Evolutionary conservation across 352 stramenopile species (phyloP), one percentile per base, ranked within the genome.

Genomic region (Elongisporangium prolatum): DNA sequence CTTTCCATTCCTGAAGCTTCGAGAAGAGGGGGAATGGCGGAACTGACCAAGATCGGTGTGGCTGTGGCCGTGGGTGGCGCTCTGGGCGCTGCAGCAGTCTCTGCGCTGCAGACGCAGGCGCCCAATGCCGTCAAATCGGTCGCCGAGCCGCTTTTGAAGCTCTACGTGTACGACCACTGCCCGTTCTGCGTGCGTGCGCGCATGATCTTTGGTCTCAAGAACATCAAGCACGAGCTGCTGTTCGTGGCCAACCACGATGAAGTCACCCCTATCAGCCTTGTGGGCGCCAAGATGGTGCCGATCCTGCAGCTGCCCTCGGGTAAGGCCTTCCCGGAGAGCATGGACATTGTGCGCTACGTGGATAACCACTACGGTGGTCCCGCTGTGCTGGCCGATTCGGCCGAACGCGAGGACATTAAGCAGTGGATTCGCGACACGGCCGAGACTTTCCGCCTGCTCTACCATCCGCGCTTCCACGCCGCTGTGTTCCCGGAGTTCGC

Each of bases 81-180:
- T 21, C 57, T 70, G 6, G 66, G 66, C 14, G 66, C 34, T 16
- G 34, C 34, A 13, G 34, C 34, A 13, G 1, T 44, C 34, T 44
- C 34, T 44, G 34, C 34, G 34, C 34, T 44, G 9, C 34, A 44
- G 34, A 7, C 3, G 10, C 34, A 44, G 34, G 34, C 9, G 34
- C 34, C 10, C 34, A 44, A 44, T 9, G 34, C 34, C 24, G 24
- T 34, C 34, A 44, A 44, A 13, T 44, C 34, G 34, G 34, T 2
- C 10, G 34, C 34, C 11, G 34, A 44, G 34, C 34, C 59, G 11
- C 60, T 72, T 25, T 67, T 65, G 4, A 80, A 75, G 68, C 63
- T 87, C 17, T 84, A 81, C 65, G 71, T 81, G 57, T 87, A 87
- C 66, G 77, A 87, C 68, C 61, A 73, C 54, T 83, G 74, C 54